Percentiles rank a stretch among this genome's conserved stretches.
Evolutionary conservation across 2,329 filamentous ascomycete species (phyloP).

Genomic region (Escovopsis weberi): DNA sequence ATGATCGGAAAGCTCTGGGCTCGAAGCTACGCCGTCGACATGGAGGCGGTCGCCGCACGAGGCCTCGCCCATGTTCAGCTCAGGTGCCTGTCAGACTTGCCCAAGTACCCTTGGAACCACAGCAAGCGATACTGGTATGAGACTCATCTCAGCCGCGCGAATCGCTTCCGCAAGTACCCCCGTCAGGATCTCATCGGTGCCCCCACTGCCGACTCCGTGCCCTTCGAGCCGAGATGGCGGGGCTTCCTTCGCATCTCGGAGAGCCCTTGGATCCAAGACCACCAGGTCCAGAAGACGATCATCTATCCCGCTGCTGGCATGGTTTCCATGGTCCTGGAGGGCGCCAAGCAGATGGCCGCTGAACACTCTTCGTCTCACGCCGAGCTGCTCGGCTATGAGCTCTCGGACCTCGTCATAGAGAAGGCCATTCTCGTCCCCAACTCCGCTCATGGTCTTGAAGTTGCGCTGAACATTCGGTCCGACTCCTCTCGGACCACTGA

Average conservation of each 20-base stretch:
- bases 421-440: conserved; percentile 37
- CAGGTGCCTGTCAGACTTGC: conserved; percentile 30
- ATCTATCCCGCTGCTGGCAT: conserved; percentile 38
- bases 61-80: conserved; percentile 5
- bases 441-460: conserved; percentile 33
- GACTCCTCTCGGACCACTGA: conserved; percentile 2
- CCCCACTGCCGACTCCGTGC: conserved; percentile 27
- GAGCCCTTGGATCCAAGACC: conserved; percentile 37
- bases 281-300: conserved; percentile 34
- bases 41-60: conserved; percentile 16
- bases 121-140: conserved; percentile 38
- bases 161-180: conserved; percentile 28
- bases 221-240: conserved; percentile 33
- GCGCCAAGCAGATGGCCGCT: conserved; percentile 24
- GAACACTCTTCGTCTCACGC: conserved; percentile 5
- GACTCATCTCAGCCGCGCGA: conserved; percentile 28
- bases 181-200: conserved; percentile 38
- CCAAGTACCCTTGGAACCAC: conserved; percentile 42
- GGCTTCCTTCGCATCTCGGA: conserved; percentile 33
- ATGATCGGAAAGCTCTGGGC: conserved; percentile 24
- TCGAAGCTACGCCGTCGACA: conserved; percentile 17
- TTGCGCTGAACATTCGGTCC: conserved; percentile 29
- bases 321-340: conserved; percentile 34
- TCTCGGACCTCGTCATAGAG: conserved; percentile 30
- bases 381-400: conserved; percentile 23